These are phyloP conservation scores for Artemisia annua DNA, from an alignment of 129 eudicot genomes.

Conservation along the genomic window DNA sequence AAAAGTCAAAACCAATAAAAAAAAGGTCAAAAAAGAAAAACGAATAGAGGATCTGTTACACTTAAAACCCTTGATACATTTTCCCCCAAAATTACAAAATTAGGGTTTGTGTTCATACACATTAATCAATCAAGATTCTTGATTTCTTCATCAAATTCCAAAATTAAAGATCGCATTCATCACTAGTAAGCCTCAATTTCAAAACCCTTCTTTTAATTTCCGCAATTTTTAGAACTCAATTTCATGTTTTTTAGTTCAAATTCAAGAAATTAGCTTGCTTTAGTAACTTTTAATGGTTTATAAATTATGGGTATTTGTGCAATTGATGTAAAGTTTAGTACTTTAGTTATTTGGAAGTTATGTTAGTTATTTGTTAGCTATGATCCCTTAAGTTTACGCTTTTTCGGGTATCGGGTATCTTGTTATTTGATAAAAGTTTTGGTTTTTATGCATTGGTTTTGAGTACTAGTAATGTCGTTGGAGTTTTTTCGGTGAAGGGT, in stretches of 20 bases:
- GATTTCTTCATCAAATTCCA: slow-evolving; percentile 14
- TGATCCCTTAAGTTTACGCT: slow-evolving; percentile 13
- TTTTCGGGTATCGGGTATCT: not conserved
- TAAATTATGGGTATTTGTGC: slow-evolving; percentile 7
- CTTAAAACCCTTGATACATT: slow-evolving; percentile 25
- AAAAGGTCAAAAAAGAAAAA: slow-evolving; percentile 1
- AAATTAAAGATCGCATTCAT: slow-evolving; percentile 25
- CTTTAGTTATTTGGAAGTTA: slow-evolving; percentile 7
- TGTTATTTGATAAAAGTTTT: not conserved
- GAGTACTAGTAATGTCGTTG: slow-evolving; percentile 7
- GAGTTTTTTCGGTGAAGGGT: slow-evolving; percentile 10
- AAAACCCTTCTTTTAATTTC: slow-evolving; percentile 15
- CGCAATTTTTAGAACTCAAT: not conserved
- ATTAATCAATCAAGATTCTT: slow-evolving; percentile 4
- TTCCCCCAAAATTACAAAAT: slow-evolving; percentile 17
- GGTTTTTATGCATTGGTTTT: slow-evolving; percentile 1
- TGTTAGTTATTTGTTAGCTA: slow-evolving; percentile 6
- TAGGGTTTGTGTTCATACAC: slow-evolving; percentile 6
- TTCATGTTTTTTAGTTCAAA: slow-evolving; percentile 16
- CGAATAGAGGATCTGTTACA: slow-evolving; percentile 27
- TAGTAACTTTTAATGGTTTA: slow-evolving; percentile 2
- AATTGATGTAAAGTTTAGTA: not conserved
- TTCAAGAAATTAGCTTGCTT: slow-evolving; percentile 27
- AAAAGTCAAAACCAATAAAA: slow-evolving; percentile 4
- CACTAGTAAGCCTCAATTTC: slow-evolving; percentile 24